Evolutionary conservation across 768 basidiomycete genomes (phyloP).

Genomic region (Trametopsis cervina): DNA sequence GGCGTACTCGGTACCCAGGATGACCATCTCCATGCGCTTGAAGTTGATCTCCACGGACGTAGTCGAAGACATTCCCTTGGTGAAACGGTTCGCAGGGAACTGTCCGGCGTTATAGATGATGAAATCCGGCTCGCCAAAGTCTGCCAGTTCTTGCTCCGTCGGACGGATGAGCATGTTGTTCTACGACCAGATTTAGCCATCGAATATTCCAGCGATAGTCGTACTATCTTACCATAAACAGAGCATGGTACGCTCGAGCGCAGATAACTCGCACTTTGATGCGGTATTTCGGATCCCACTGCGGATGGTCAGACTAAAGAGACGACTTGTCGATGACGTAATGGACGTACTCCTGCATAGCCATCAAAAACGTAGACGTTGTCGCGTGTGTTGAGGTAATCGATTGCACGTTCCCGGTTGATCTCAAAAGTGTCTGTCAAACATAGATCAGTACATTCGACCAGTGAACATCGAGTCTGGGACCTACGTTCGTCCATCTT

Average conservation of each 20-base stretch:
- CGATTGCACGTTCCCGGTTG: conserved; percentile 97
- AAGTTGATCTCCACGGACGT: conserved; percentile 99
- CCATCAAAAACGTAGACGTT: conserved; percentile 99
- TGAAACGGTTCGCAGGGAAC: conserved; percentile 99
- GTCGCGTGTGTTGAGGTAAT: conserved; percentile 97
- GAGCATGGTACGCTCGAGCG: conserved; percentile 95
- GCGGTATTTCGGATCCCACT: conserved; percentile 99
- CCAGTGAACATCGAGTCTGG: not conserved
- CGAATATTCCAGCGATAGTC: not conserved
- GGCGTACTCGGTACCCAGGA: conserved; percentile 96
- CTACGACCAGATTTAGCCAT: conserved; percentile 29
- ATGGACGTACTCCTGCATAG: conserved; percentile 66
- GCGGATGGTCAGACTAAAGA: not conserved
- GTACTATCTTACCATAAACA: conserved; percentile 83
- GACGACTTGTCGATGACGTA: not conserved
- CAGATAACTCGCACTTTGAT: conserved; percentile 99
- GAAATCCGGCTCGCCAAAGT: conserved; percentile 98
- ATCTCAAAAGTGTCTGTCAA: conserved; percentile 93
- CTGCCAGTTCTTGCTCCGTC: conserved; percentile 85
- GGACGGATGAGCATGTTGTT: conserved; percentile 99
- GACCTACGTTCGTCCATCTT: conserved; percentile 92
- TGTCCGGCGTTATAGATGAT: conserved; percentile 99
- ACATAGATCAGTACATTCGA: conserved; percentile 3
- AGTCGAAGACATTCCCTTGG: conserved; percentile 98
- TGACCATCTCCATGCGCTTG: conserved; percentile 99